phyloP scores from a whole-genome alignment of 805 yeast genomes.

The Candida dajiaensis region DNA sequence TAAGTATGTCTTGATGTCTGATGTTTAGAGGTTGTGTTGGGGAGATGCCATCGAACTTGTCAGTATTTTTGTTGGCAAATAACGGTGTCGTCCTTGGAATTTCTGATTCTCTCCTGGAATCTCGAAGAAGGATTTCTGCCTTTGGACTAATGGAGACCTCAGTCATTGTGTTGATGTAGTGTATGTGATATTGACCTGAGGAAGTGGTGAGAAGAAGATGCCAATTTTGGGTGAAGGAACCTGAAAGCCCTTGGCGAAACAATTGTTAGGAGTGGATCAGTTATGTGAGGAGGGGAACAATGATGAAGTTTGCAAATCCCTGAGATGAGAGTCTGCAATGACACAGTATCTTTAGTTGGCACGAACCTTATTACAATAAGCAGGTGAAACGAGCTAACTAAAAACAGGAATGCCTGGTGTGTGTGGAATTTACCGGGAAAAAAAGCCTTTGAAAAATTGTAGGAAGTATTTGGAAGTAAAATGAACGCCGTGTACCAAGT shows the following conservation, averaged over 20 bases:
- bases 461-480: too few relatives aligned
- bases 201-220: not conserved
- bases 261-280: not conserved
- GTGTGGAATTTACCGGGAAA: too few relatives aligned
- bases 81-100: not conserved
- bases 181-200: not conserved
- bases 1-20: not conserved
- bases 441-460: too few relatives aligned
- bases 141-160: not conserved
- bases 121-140: not conserved
- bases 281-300: too few relatives aligned
- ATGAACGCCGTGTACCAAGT: too few relatives aligned
- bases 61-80: not conserved
- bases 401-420: too few relatives aligned
- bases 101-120: not conserved
- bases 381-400: too few relatives aligned
- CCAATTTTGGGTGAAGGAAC: not conserved
- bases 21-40: conserved; percentile 23
- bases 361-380: too few relatives aligned
- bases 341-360: too few relatives aligned
- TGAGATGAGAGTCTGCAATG: too few relatives aligned
- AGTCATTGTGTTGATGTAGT: not conserved
- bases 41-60: conserved; percentile 13
- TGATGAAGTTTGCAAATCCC: too few relatives aligned
- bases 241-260: not conserved